phyloP scores from a whole-genome alignment of 257 asterid species.

The Solanum pennellii region DNA sequence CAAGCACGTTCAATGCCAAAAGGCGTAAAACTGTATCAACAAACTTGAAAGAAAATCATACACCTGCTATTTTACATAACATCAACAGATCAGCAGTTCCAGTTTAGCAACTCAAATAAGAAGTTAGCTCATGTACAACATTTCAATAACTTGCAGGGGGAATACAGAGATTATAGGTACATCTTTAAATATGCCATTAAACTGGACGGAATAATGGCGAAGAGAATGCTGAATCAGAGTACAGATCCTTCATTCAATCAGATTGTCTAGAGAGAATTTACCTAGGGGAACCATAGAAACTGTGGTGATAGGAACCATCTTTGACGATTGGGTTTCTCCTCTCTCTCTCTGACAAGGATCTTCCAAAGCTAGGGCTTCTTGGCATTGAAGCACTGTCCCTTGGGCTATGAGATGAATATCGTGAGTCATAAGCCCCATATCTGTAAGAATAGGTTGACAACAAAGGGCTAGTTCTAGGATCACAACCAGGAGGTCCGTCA shows the following conservation, averaged over 20 bases:
- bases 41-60: neutral
- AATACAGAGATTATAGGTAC: neutral
- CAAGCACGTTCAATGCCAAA: neutral
- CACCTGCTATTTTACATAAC: neutral
- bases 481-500: conserved; percentile 80
- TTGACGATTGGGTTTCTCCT: conserved; percentile 36
- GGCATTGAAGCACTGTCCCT: conserved; percentile 21
- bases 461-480: conserved; percentile 45
- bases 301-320: conserved; percentile 14
- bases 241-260: neutral
- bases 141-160: neutral
- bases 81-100: neutral
- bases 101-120: neutral
- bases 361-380: conserved; percentile 45
- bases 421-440: conserved; percentile 32
- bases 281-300: conserved; percentile 19
- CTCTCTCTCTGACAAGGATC: conserved; percentile 55
- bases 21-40: neutral
- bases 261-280: conserved; percentile 5
- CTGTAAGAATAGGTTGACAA: conserved; percentile 31
- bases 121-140: neutral
- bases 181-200: neutral
- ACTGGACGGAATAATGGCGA: neutral
- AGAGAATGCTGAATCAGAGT: neutral
- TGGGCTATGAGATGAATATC: conserved; percentile 27